phyloP scores from a whole-genome alignment of 1,284 basidiomycete species.

The Ustilago hordei region DNA sequence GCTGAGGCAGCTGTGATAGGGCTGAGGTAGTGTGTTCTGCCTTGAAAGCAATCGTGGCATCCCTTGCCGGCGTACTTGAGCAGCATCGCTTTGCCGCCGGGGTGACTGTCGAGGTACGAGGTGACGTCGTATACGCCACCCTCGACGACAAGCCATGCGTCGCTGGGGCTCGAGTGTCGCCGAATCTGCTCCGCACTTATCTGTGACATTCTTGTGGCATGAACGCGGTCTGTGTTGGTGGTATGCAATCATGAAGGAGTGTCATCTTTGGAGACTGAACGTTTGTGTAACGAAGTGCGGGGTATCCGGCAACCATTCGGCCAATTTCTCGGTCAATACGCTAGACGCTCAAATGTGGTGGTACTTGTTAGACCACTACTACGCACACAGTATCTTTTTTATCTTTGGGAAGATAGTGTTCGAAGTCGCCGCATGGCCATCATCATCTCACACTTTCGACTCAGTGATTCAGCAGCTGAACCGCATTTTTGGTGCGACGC shows the following conservation, averaged over 20 bases:
- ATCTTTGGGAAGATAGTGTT: neutral
- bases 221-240: no score
- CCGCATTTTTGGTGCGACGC: neutral
- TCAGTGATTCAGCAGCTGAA: no score
- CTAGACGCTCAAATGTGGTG: neutral
- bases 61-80: slow-evolving; percentile 83
- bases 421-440: neutral
- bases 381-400: neutral
- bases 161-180: neutral
- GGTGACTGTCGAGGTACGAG: slow-evolving; percentile 81
- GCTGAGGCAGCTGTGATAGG: slow-evolving; percentile 6
- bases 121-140: slow-evolving; percentile 73
- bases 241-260: no score
- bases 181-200: slow-evolving; percentile 5
- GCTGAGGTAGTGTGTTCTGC: slow-evolving; percentile 65
- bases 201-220: neutral
- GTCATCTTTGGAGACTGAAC: no score
- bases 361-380: neutral
- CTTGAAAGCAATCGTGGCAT: slow-evolving; percentile 79
- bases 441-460: neutral
- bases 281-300: neutral
- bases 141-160: slow-evolving; percentile 59
- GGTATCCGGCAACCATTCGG: slow-evolving; percentile 4
- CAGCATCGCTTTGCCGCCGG: slow-evolving; percentile 81
- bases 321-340: neutral